These are phyloP conservation scores for Syzygium grande DNA, from an alignment of 345 rosid species.

Conservation along the genomic window DNA sequence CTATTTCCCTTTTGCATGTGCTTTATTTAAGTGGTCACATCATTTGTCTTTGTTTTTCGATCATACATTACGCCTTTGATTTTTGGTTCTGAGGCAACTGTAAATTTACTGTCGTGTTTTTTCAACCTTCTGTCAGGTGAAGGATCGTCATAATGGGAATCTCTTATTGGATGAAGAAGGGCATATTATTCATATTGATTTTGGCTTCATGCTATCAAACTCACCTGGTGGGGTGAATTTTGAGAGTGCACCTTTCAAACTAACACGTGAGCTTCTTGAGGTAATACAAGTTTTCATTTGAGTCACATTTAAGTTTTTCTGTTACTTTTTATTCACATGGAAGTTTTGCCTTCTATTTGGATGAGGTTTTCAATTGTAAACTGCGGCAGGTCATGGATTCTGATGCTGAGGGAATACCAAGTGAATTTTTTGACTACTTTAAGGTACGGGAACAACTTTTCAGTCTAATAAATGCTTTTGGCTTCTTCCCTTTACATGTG, in stretches of 20 bases:
- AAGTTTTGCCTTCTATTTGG: not conserved
- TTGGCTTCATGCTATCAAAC: slow-evolving; percentile 98
- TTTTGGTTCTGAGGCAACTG: not conserved
- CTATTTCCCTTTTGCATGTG: not conserved
- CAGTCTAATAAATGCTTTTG: not conserved
- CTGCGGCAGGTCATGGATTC: slow-evolving; percentile 91
- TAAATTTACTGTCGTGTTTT: not conserved
- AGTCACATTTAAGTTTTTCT: not conserved
- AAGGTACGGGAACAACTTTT: slow-evolving; percentile 45
- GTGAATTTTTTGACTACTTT: slow-evolving; percentile 99
- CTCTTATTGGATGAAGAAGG: slow-evolving; percentile 96
- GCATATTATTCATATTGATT: slow-evolving; percentile 97
- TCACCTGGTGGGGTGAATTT: slow-evolving; percentile 99
- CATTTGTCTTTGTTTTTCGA: not conserved
- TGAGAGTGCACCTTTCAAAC: slow-evolving; percentile 99
- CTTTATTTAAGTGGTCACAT: not conserved
- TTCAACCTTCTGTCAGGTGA: slow-evolving; percentile 36
- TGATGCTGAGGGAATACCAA: slow-evolving; percentile 98
- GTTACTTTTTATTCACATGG: not conserved
- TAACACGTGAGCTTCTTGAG: slow-evolving; percentile 99
- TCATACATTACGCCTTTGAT: not conserved
- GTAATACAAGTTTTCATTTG: slow-evolving; percentile 11
- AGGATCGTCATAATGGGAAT: slow-evolving; percentile 98
- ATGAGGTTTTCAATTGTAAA: not conserved
- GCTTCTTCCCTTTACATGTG: not conserved